Evolutionary conservation across 768 basidiomycete genomes (phyloP), one percentile per base, ranked within the genome.

Genomic region (Cystobasidium onofrii): DNA sequence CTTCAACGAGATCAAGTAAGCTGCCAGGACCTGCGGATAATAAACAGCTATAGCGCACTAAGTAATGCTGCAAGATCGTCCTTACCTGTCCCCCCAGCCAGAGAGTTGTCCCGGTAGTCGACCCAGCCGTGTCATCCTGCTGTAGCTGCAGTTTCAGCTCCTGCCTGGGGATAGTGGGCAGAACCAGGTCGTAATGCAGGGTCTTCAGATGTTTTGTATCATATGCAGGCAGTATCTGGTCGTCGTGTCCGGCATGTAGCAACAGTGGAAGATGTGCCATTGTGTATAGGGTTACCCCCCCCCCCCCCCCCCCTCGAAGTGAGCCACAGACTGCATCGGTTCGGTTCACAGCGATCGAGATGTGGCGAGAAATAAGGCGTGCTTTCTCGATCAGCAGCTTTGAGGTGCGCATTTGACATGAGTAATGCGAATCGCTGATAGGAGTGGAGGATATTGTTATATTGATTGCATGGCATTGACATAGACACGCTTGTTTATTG

Each of bases 61-160:
- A 39, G 10, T 6, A 6, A 71, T 54, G 6, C 60, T 55, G 25
- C 43, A 20, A 60, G 9, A 6, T 27, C 54, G 41, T 33, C 6
- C 54, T 13, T 3, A 71, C 69, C 69, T 71, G 69, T 2, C 54
- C 69, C 12, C 69, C 69, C 29, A 71, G 55, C 69, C 69, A 71
- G 55, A 71, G 69, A 4, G 52, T 71, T 2, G 69, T 71, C 4
- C 69, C 69, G 18, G 69, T 71, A 13, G 69, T 57, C 27, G 23
- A 34, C 10, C 52, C 29, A 39, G 29, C 33, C 6, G 50, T 39
- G 36, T 71, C 69, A 39, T 31, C 33, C 29, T 71, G 69, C 27
- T 20, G n/a, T 12, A 71, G n/a, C 7, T 36, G 6, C 31, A 71
- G 33, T 1, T n/a, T 29, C 1, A 71, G 7, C 9, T 54, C 31